Evolutionary conservation across 768 basidiomycete genomes (phyloP).

Genomic region (Russula sp.): DNA sequence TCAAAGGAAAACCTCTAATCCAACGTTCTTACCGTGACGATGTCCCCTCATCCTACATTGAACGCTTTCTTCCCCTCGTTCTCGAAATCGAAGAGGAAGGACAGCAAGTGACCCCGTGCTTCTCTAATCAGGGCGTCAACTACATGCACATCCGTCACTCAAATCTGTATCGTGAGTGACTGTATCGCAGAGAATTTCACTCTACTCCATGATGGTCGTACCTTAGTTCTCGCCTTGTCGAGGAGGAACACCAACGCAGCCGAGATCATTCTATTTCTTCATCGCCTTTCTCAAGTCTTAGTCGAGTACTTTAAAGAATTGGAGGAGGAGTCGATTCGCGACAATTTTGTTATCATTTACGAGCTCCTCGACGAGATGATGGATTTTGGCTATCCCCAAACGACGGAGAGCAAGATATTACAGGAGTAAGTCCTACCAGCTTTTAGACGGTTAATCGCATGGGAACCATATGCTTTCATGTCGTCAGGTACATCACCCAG

Average conservation of each 20-base stretch:
- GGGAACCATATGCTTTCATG: not conserved
- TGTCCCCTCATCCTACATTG: slow-evolving; percentile 82
- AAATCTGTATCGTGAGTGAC: slow-evolving; percentile 83
- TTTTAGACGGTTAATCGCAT: not conserved
- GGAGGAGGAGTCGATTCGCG: slow-evolving; percentile 97
- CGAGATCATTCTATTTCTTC: slow-evolving; percentile 94
- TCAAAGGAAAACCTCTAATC: slow-evolving; percentile 97
- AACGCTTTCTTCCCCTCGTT: slow-evolving; percentile 87
- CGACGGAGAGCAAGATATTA: slow-evolving; percentile 97
- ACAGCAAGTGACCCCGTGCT: slow-evolving; percentile 92
- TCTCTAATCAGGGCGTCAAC: slow-evolving; percentile 92
- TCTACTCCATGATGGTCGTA: not conserved
- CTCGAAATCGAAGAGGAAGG: slow-evolving; percentile 98
- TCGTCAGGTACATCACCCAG: slow-evolving; percentile 89
- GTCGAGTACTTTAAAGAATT: slow-evolving; percentile 99
- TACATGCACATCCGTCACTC: slow-evolving; percentile 99
- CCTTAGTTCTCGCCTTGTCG: slow-evolving; percentile 84
- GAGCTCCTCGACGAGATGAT: slow-evolving; percentile 99
- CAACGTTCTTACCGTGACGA: slow-evolving; percentile 97
- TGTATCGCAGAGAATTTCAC: not conserved
- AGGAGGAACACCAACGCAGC: slow-evolving; percentile 95
- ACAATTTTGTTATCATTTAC: slow-evolving; percentile 99
- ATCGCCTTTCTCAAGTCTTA: slow-evolving; percentile 86
- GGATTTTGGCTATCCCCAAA: slow-evolving; percentile 99
- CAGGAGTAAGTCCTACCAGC: slow-evolving; percentile 58